Conservation (phyloP, 768 basidiomycete species). For the Lactarius vividus region DNA sequence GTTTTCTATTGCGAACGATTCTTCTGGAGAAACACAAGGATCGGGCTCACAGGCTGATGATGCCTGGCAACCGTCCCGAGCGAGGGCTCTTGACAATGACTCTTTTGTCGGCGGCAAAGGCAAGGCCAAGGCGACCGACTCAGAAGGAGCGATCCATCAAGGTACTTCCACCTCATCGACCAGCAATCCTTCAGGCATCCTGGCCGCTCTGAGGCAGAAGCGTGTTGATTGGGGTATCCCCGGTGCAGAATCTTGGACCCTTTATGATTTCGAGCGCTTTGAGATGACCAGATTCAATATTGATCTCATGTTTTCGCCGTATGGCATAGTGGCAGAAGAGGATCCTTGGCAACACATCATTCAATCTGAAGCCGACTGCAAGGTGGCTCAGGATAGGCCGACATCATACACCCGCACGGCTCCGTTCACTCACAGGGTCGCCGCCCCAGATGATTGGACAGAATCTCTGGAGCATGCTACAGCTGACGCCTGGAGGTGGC, state of each 20-base stretch:
- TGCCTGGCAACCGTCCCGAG: background rate
- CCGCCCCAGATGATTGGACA: conserved; percentile 22
- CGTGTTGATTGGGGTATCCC: conserved; percentile 19
- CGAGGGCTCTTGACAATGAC: background rate
- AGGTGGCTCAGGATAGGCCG: background rate
- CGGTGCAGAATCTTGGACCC: conserved; percentile 22
- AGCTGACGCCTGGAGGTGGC: conserved; percentile 23
- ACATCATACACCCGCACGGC: background rate
- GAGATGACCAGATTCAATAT: conserved; percentile 23
- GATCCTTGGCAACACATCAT: conserved; percentile 23
- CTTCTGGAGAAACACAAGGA: conserved; percentile 5
- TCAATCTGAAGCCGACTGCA: conserved; percentile 15
- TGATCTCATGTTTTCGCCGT: conserved; percentile 23
- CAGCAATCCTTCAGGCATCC: background rate
- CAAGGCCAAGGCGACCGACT: conserved; percentile 22
- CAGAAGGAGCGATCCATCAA: background rate
- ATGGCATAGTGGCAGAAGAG: conserved; percentile 17
- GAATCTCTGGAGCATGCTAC: conserved; percentile 16
- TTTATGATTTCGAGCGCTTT: conserved; percentile 25
- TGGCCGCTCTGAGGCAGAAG: conserved; percentile 20
- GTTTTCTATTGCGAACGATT: background rate
- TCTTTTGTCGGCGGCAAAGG: conserved; percentile 17
- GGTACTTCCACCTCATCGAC: background rate
- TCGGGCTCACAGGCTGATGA: background rate
- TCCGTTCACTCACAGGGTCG: background rate